These are phyloP conservation scores for Cadophora sp. DNA, from an alignment of 2,329 filamentous ascomycete genomes.

Conservation along the genomic window DNA sequence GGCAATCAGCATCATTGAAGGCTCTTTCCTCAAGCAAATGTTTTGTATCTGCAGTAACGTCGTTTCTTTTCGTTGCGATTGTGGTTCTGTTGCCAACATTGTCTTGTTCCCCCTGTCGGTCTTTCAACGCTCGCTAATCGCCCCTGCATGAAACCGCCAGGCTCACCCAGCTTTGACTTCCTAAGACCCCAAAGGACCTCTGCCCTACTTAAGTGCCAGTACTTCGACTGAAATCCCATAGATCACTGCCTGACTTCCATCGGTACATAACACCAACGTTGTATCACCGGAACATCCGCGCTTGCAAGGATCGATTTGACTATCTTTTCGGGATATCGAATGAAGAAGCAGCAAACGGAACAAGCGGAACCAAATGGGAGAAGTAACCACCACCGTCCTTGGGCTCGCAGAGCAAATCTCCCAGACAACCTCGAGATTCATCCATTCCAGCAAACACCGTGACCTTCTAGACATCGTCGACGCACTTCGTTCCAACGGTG, in stretches of 20 bases:
- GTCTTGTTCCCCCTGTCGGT: neutral
- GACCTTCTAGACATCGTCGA: slow-evolving; percentile 63
- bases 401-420: slow-evolving; percentile 26
- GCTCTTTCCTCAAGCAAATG: neutral
- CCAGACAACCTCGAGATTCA: slow-evolving; percentile 18
- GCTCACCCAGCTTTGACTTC: no score
- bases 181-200: neutral
- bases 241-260: neutral
- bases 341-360: neutral
- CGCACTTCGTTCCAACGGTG: slow-evolving; percentile 50
- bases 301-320: neutral
- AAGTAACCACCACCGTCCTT: neutral
- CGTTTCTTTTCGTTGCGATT: neutral
- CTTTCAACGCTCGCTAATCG: neutral
- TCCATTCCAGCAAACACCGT: slow-evolving; percentile 54
- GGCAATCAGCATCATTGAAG: neutral
- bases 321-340: neutral
- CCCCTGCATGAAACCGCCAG: neutral
- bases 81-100: neutral
- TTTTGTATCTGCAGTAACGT: neutral
- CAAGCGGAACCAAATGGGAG: slow-evolving; percentile 4
- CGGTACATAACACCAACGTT: no score
- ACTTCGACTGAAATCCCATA: neutral
- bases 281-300: no score
- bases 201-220: neutral